Percentiles rank a stretch among this genome's conserved stretches.
Conservation (phyloP, 1,139 yeast species). For the Zygotorulaspora mrakii region DNA sequence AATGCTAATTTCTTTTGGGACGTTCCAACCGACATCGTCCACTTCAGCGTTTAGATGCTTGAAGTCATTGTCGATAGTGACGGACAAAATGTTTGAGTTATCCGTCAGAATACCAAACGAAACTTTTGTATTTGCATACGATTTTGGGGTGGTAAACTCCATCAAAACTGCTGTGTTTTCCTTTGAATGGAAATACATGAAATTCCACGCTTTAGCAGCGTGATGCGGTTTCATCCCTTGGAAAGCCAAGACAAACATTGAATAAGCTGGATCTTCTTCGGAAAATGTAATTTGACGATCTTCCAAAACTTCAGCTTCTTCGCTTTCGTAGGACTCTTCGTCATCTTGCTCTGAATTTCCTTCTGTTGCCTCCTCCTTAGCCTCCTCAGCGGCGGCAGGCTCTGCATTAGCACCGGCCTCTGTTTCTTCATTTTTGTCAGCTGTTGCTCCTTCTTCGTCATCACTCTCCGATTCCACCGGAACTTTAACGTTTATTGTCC, state of each 20-base stretch:
- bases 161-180: slow-evolving; percentile 72
- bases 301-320: slow-evolving; percentile 18
- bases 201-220: slow-evolving; percentile 97
- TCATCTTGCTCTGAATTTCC: slow-evolving; percentile 23
- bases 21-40: slow-evolving; percentile 91
- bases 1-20: slow-evolving; percentile 67
- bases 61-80: slow-evolving; percentile 63
- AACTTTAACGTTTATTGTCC: slow-evolving; percentile 46
- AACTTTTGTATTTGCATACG: slow-evolving; percentile 80
- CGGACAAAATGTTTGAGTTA: slow-evolving; percentile 59
- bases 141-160: slow-evolving; percentile 93
- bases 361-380: too few species aligned
- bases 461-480: slow-evolving; percentile 6
- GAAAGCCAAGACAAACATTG: slow-evolving; percentile 95
- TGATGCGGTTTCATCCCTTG: slow-evolving; percentile 99
- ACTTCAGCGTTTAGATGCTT: slow-evolving; percentile 54
- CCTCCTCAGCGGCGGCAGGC: too few species aligned
- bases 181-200: slow-evolving; percentile 80
- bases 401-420: slow-evolving; percentile 19
- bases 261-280: slow-evolving; percentile 44
- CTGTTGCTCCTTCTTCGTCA: slow-evolving; percentile 15
- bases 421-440: slow-evolving; percentile 21
- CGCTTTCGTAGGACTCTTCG: too few species aligned
- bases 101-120: slow-evolving; percentile 70
- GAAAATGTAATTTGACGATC: slow-evolving; percentile 25